Base-by-base conservation (phyloP, 805 yeast genomes). In the Wickerhamiella galacta region DNA sequence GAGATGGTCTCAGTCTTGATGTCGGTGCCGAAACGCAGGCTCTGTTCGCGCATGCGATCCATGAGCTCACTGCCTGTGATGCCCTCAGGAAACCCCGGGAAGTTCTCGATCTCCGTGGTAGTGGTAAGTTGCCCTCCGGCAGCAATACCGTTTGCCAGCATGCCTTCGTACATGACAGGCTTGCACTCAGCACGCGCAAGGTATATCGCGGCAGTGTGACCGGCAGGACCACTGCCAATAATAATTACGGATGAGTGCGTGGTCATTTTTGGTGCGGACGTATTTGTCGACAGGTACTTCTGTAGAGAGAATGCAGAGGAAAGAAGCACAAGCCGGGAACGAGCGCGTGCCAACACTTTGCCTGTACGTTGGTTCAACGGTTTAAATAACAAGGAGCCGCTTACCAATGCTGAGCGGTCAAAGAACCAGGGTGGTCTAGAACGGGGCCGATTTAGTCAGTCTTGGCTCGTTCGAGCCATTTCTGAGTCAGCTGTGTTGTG, bases 51-150 rank as follows among this genome's bases (percentile, higher is more conserved):
- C 98, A 90, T 90, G 53, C 70, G 68, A 44, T 85, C 95, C 92
- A 92, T 92, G 48, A 90, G 70, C 37, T 68, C 76, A 22, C 81
- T 55, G 40, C 99, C 99, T 34, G 73, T 69, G 49, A 90, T 68
- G 8, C 93, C 98, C 33, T 73, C 70, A 36, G 98, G 96, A 71
- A 90, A 90, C 36, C 99, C 99, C 25, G 99, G 98, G 70, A 87
- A 90, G 67, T 90, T 90, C 61, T 90, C 99, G 48, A 90, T 78
- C 47, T 90, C 98, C 12, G 99, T 90, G 43, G 99, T 90, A 48
- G 99, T 90, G 43, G 99, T 90, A 49, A 90, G 68, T 63, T 90
- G 99, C 40, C 98, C 98, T 49, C 98, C 98, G 18, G 98, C 95
- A 34, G 98, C 98, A 47, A 87, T 70, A 47, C 98, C 98, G 59